Evolutionary conservation across 768 basidiomycete genomes (phyloP).

Genomic region (Termitomyces sp.): DNA sequence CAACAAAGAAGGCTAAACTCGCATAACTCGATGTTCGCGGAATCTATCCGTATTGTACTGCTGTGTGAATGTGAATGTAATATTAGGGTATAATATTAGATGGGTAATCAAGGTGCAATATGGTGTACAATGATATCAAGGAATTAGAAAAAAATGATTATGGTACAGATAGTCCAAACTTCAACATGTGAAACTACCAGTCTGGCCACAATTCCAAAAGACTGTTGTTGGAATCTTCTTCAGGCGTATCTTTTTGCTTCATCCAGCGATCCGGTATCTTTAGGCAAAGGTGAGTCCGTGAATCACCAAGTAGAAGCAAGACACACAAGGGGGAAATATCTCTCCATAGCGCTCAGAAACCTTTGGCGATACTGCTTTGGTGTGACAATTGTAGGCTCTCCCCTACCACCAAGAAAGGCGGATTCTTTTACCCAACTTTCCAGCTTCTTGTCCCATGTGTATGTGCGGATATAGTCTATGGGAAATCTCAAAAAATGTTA

Average conservation of each 20-base stretch:
- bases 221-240: constrained; percentile 58
- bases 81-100: constrained; percentile 20
- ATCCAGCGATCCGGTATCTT: constrained; percentile 90
- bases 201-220: constrained; percentile 60
- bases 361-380: constrained; percentile 91
- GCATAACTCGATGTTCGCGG: constrained; percentile 31
- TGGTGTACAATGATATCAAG: neutral
- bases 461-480: constrained; percentile 89
- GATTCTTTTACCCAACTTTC: constrained; percentile 99
- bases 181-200: constrained; percentile 31
- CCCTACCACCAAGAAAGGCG: constrained; percentile 80
- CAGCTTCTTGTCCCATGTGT: constrained; percentile 97
- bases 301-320: neutral
- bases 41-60: constrained; percentile 6
- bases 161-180: neutral
- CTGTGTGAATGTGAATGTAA: constrained; percentile 18
- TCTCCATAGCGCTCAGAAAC: constrained; percentile 84
- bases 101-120: constrained; percentile 12
- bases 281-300: neutral
- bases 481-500: neutral
- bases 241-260: constrained; percentile 76
- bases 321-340: constrained; percentile 81
- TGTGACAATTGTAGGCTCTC: constrained; percentile 95
- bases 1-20: constrained; percentile 63
- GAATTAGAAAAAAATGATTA: neutral